Evolutionary conservation across 1,139 yeast species (phyloP), one percentile per base, ranked within the genome.

Genomic region (Trichomonascaceae sp.): DNA sequence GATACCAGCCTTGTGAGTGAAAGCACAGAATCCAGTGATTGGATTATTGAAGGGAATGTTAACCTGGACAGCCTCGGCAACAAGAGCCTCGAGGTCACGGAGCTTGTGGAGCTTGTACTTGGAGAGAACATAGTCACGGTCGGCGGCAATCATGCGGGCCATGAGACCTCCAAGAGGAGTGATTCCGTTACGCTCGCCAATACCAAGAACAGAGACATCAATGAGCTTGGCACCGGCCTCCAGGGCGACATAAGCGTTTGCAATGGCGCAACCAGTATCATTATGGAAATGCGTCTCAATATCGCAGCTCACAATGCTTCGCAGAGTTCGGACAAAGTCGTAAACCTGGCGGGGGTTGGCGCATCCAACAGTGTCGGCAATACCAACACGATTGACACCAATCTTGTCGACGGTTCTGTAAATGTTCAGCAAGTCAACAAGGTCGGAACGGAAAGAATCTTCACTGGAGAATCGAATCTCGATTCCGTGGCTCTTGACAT

Each of bases 111-210:
- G 69, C 69, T 89, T 89, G 67, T 89, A 89, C 68, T 89, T 89
- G 60, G 92, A 75, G 56, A 87, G 67, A 37, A 87, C 97, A 59
- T 89, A 89, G 51, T 87, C 96, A 56, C 97, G 80, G 64, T 87
- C 94, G 42, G 97, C 96, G 41, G 94, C 94, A 59, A 89, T 85
- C 98, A 89, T 89, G 64, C 97, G 76, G 35, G 97, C 97, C 96
- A 89, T 87, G 54, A 89, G 71, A 35, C 96, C 97, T 56, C 98
- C 97, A 46, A 89, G 72, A 41, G 97, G 93, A 27, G 96, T 87
- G 58, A 89, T 89, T 61, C 98, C 98, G 62, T 89, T 89, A 69
- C 98, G 77, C 71, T 89, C 98, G 64, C 98, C 98, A 47, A 89
- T 89, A 54, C 98, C 98, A 52, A 89, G 74, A 5, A 89, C 97